Base-by-base conservation (phyloP, 2,329 filamentous ascomycete genomes). In the Arthrinium phaeospermum region DNA sequence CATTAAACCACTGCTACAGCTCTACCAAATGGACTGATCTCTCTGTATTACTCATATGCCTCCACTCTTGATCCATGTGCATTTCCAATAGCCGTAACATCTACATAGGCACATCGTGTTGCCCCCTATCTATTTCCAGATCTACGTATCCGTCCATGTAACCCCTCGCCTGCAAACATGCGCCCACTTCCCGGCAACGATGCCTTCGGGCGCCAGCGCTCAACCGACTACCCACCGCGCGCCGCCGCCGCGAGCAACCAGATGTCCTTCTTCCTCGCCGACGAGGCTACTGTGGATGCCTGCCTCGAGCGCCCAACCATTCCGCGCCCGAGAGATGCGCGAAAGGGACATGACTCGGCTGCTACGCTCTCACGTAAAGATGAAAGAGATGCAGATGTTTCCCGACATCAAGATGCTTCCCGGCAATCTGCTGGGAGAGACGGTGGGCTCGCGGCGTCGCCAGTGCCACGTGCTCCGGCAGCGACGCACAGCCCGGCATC, bases 251-350 rank as follows among this genome's bases (percentile, higher is more conserved):
- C 79, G 67, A 80, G 76, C 74, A 82, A 83, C 70, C 85, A 86
- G 68, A 88, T 89, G 85, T 87, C 85, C 70, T 89, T 86, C 74
- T 84, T 87, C 74, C 77, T 89, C 69, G 84, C 85, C 75, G 85
- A 88, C 75, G 87, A 89, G 78, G 83, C 85, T 67, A 80, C 83
- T 14, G 80, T 89, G 73, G 84, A 86, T 73, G 79, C 83, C 14
- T 82, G 82, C 67, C 77, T 82, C 69, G 78, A 81, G 67, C 79
- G 78, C 30, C 76, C 79, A 45, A 75, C 78, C 72, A 74, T 75
- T 69, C 71, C 72, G 73, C 77, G 75, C 67, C 75, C 76, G 70
- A 79, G 79, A 72, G 83, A 85, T 67, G 71, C 79, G 27, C 77
- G 79, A 45, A 86, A 79, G 68, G 53, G 71, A 30, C 57, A 37